These are phyloP conservation scores for Monosporascus sp. DNA, from an alignment of 2,329 filamentous ascomycete genomes.

Conservation along the genomic window DNA sequence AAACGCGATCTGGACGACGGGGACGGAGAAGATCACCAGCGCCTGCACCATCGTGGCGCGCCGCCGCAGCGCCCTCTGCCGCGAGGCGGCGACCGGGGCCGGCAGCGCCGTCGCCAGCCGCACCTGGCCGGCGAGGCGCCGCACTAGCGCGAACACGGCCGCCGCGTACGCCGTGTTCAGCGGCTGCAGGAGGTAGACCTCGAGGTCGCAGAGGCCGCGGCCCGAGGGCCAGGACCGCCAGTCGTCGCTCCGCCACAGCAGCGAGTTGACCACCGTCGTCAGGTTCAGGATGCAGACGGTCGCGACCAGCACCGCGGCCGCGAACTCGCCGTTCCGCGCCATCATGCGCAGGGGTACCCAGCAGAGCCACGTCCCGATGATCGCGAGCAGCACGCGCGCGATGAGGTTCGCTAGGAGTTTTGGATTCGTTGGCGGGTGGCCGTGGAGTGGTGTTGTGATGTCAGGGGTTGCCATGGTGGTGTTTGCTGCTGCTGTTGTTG, in stretches of 20 bases:
- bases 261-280: constrained; percentile 43
- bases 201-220: constrained; percentile 49
- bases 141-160: constrained; percentile 51
- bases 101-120: constrained; percentile 27
- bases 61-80: constrained; percentile 25
- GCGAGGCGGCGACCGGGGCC: background rate
- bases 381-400: constrained; percentile 42
- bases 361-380: constrained; percentile 40
- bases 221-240: constrained; percentile 47
- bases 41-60: constrained; percentile 35
- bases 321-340: constrained; percentile 48
- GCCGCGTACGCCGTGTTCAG: constrained; percentile 41
- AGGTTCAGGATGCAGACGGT: constrained; percentile 43
- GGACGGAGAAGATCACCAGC: constrained; percentile 51
- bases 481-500: no score
- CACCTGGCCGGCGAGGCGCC: constrained; percentile 47
- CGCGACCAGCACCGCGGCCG: constrained; percentile 45
- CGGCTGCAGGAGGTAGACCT: constrained; percentile 32
- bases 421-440: constrained; percentile 17
- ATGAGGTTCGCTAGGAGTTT: constrained; percentile 40
- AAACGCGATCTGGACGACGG: constrained; percentile 43
- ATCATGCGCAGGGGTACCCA: constrained; percentile 49
- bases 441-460: no score
- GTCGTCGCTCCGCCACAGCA: constrained; percentile 51
- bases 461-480: no score